Conservation (phyloP, 441 rosid genomes). For the Mallotus japonicus region DNA sequence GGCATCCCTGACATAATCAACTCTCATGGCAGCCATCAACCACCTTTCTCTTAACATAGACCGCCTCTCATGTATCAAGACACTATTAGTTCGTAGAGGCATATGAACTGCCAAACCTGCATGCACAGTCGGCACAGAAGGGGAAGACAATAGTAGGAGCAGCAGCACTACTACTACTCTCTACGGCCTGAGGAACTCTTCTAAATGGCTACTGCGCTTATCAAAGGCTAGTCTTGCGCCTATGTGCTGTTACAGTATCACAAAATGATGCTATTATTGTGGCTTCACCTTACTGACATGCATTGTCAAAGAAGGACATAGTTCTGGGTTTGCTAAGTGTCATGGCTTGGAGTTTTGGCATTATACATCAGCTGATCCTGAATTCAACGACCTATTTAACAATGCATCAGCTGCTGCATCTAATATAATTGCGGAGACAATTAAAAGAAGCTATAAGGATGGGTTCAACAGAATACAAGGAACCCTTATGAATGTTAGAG, state of each 20-base stretch:
- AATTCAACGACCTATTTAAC: background rate
- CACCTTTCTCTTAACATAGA: background rate
- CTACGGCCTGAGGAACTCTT: background rate
- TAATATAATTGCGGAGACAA: background rate
- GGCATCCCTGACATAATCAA: constrained; percentile 1
- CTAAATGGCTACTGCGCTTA: background rate
- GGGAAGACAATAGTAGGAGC: too few species aligned
- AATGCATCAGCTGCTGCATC: background rate
- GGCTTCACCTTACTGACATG: background rate
- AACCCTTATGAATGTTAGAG: background rate
- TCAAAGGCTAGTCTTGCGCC: background rate
- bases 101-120: background rate
- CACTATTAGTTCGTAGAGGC: background rate
- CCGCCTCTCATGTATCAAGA: background rate
- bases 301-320: background rate
- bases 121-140: too few species aligned
- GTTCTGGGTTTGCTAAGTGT: background rate
- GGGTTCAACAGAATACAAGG: background rate
- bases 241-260: background rate
- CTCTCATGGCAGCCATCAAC: background rate
- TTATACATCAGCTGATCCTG: background rate
- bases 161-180: background rate
- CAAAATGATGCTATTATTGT: background rate
- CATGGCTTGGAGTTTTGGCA: background rate
- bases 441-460: background rate